Evolutionary conservation across 345 rosid genomes (phyloP).

Genomic region (Murraya koenigii): DNA sequence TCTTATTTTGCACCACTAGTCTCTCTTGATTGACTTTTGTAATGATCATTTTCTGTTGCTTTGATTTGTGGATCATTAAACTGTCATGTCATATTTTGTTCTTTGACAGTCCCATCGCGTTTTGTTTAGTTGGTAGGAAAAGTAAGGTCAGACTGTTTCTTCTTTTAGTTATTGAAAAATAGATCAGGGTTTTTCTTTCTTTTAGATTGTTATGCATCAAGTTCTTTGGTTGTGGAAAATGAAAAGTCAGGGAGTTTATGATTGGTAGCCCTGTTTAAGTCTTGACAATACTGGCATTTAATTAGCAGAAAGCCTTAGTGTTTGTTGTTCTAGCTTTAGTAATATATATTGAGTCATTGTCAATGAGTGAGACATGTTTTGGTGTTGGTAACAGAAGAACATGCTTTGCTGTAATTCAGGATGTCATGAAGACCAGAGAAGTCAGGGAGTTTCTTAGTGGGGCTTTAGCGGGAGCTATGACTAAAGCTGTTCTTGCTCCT

Average conservation of each 20-base stretch:
- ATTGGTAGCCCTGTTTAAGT: background rate
- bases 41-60: background rate
- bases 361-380: background rate
- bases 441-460: conserved; percentile 93
- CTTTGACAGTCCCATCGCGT: background rate
- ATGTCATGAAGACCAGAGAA: conserved; percentile 66
- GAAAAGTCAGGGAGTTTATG: background rate
- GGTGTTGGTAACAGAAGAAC: conserved; percentile 15
- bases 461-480: conserved; percentile 98
- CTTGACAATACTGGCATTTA: background rate
- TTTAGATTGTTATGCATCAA: background rate
- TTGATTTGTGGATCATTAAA: background rate
- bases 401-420: conserved; percentile 44
- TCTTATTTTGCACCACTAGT: background rate
- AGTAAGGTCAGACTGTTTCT: background rate
- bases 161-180: background rate
- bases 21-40: background rate
- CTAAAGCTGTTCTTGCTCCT: conserved; percentile 98
- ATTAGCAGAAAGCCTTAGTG: background rate
- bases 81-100: too few relatives aligned
- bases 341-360: background rate
- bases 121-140: background rate
- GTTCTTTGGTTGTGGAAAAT: background rate
- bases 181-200: background rate
- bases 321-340: background rate